Base-by-base conservation (phyloP, 306 rosid species). In the Geum urbanum region DNA sequence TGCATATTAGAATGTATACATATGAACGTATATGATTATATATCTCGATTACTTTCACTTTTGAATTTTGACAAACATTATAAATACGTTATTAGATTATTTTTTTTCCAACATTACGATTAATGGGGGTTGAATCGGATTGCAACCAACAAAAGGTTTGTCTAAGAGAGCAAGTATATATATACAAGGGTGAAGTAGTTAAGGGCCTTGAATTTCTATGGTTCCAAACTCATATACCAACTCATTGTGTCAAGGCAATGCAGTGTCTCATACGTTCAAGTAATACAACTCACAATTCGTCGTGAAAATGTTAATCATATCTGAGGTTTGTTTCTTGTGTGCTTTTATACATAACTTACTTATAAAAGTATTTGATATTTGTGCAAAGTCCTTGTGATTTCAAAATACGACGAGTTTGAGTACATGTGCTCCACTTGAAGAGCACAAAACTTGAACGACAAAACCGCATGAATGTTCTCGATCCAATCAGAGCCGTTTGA, bases 381-480 rank as follows among this genome's bases (percentile, higher is more conserved):
- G 12, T 11, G 72, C 43, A 10, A 49, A 68, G 49, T 37, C 58
- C 58, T 49, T 15, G 19, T 13, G 40, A 12, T 7, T 53, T 56
- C 72, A 43, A 13, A 22, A 41, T 5, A 22, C 63, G 43, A 35
- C 45, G 65, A 47, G 72, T 40, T 53, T 54, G 63, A 69, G 50
- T 40, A 40, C 47, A 50, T 67, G 7, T 52, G 18, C 19, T 7
- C 72, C 66, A 57, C 49, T 57, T 5, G 16, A 24, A 35, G 51
- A 63, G 19, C 57, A 46, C 5, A 62, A 46, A 71, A 59, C 60
- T 58, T 47, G 75, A 57, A 71, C 67, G 20, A 71, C 58, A 61
- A 71, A 59, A 71, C 66, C 48, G 57, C 66, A 54, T 0, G 59
- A 59, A 60, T 37, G 59, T 37, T 19, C 49, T 32, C 18, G 68